phyloP scores from a whole-genome alignment of 768 basidiomycete species.

The Paxillus rubicundulus region DNA sequence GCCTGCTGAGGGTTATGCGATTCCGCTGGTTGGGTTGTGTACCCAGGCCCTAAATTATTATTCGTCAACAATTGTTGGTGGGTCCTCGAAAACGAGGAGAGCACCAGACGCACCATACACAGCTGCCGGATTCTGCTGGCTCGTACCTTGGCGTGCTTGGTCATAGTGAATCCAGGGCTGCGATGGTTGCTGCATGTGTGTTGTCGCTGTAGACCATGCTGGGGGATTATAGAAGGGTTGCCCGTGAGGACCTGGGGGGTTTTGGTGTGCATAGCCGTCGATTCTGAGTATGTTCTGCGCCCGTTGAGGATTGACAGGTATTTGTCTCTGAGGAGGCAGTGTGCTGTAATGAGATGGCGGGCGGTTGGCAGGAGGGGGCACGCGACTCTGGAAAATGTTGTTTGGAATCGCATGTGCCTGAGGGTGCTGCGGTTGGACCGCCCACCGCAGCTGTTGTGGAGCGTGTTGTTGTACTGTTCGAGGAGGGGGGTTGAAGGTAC shows the following conservation, averaged over 20 bases:
- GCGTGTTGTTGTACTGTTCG: constrained; percentile 9
- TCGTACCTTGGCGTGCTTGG: background rate
- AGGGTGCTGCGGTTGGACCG: background rate
- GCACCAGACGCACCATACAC: constrained; percentile 10
- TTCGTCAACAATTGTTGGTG: background rate
- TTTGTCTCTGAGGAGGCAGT: background rate
- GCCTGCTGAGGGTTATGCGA: background rate
- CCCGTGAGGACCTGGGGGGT: background rate
- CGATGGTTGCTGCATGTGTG: constrained; percentile 5
- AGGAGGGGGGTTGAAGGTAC: background rate
- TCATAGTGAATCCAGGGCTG: constrained; percentile 11
- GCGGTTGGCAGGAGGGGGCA: background rate
- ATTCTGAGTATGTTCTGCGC: background rate
- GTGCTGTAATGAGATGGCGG: constrained; percentile 1
- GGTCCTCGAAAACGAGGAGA: background rate
- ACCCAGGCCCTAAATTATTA: background rate
- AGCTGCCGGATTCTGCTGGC: background rate
- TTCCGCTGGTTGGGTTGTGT: constrained; percentile 4
- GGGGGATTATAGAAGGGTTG: background rate
- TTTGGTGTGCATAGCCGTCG: constrained; percentile 11
- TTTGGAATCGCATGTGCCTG: background rate
- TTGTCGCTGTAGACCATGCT: background rate
- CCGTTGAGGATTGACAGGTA: background rate
- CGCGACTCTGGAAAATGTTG: constrained; percentile 3
- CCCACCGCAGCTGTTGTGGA: background rate